These are phyloP conservation scores for Paracoccidioides lutzii DNA, from an alignment of 2,329 filamentous ascomycete genomes.

Conservation along the genomic window DNA sequence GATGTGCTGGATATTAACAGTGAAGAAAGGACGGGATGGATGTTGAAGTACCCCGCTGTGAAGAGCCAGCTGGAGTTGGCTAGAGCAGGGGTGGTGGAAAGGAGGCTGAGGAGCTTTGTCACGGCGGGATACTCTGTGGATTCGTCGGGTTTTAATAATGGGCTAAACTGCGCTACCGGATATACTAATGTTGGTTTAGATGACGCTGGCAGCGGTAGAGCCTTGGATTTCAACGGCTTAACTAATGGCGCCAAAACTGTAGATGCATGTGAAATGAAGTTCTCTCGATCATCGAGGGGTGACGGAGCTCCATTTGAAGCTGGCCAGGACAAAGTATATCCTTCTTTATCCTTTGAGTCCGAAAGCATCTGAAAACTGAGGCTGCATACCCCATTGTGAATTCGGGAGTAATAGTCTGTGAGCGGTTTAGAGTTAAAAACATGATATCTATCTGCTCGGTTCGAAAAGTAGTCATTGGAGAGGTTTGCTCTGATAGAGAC, in stretches of 20 bases:
- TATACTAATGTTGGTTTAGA: constrained; percentile 62
- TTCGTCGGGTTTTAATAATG: constrained; percentile 61
- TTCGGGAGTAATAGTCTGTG: constrained; percentile 65
- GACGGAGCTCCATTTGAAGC: constrained; percentile 58
- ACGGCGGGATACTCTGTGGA: constrained; percentile 84
- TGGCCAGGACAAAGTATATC: constrained; percentile 59
- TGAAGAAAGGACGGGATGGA: constrained; percentile 67
- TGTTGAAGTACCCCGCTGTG: constrained; percentile 97
- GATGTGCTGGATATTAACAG: constrained; percentile 60
- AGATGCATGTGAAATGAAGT: constrained; percentile 59
- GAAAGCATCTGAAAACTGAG: constrained; percentile 73
- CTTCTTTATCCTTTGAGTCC: constrained; percentile 26
- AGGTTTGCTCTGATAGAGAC: constrained; percentile 55
- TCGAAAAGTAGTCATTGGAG: constrained; percentile 88
- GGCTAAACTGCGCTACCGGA: constrained; percentile 75
- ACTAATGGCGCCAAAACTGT: constrained; percentile 55
- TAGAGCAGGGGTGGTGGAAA: constrained; percentile 49
- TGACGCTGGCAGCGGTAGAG: constrained; percentile 18
- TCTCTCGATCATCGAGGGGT: constrained; percentile 55
- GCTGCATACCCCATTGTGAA: constrained; percentile 64
- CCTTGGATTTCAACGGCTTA: constrained; percentile 32
- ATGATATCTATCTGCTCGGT: constrained; percentile 89
- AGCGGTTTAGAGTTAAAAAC: constrained; percentile 68
- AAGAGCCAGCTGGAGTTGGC: constrained; percentile 76
- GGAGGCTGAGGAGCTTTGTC: constrained; percentile 55